Percentiles rank a stretch among this genome's conserved stretches.
Evolutionary conservation across 2,329 filamentous ascomycete species (phyloP).

Genomic region (Claviceps paspali): DNA sequence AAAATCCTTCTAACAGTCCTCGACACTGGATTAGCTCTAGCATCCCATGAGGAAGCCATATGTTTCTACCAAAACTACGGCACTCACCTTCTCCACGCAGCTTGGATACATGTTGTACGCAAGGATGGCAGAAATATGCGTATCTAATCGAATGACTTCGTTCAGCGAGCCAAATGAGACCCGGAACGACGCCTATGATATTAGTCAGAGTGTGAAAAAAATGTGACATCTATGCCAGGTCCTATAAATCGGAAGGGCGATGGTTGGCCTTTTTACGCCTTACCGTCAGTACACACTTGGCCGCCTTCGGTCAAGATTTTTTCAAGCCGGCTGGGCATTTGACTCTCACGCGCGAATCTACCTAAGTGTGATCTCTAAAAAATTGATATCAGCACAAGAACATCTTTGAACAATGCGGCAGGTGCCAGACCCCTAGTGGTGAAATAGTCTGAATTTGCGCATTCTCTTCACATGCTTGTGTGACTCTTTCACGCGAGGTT

Average conservation of each 20-base stretch:
- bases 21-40: background rate
- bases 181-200: slow-evolving; percentile 39
- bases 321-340: slow-evolving; percentile 6
- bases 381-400: background rate
- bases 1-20: slow-evolving; percentile 55
- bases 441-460: background rate
- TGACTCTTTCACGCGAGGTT: background rate
- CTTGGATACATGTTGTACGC: slow-evolving; percentile 68
- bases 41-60: background rate
- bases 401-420: background rate
- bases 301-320: slow-evolving; percentile 2
- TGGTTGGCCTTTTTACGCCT: background rate
- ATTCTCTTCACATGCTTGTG: background rate
- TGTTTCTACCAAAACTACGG: background rate
- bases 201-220: background rate
- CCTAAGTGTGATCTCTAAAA: slow-evolving; percentile 6
- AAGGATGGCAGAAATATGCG: slow-evolving; percentile 67
- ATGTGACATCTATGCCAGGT: background rate
- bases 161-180: slow-evolving; percentile 47
- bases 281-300: slow-evolving; percentile 6
- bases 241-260: background rate
- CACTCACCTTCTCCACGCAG: slow-evolving; percentile 51
- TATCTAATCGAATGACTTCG: slow-evolving; percentile 46
- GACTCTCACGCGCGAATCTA: slow-evolving; percentile 4
- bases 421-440: background rate